Base-by-base conservation (phyloP, 2,329 filamentous ascomycete species). In the Trichothecium roseum region DNA sequence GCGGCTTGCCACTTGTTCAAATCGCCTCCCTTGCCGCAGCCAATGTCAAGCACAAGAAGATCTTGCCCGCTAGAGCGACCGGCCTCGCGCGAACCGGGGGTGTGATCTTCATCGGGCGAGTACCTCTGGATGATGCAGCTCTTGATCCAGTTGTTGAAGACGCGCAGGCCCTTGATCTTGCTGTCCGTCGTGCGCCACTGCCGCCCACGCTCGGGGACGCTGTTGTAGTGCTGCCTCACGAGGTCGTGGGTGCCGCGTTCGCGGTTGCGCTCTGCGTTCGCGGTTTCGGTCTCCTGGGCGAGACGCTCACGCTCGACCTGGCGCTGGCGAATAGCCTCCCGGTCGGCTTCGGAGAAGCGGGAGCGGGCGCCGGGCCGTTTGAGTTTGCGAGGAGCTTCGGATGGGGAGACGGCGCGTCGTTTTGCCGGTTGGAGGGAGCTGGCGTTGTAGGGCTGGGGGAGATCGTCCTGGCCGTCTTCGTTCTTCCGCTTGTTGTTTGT, bases 71-170 rank as follows among this genome's bases (percentile, higher is more conserved):
- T 64, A 4, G 64, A 62, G 35, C 63, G 58, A 14, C 69, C 70
- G 35, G 61, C 54, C 49, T 75, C 69, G 42, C 69, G 64, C 30
- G 71, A 74, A 28, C 72, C 72, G 3, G 79, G 74, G 1, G 72
- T 64, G 45, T 80, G 79, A 41, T 84, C 78, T 55, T 89, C 83
- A 44, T 81, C 78, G 0, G 84, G 83, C 4, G 85, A 86, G 62
- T 95, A 96, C 55, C 94, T 95, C 55, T 96, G 88, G 46, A 98
- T 96, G 47, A 96, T 76, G 34, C 84, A 89, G 53, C 86, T 94
- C 68, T 98, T 98, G 62, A 98, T 75, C 91, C 91, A 98, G 59
- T 98, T 98, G 64, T 98, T 98, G 68, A 94, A 91, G 46, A 83
- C 85, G 36, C 91, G 78, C 36, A 98, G 66, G 1, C 91, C 91